These are phyloP conservation scores for Taphrina pruni DNA, from an alignment of 1,139 yeast species.

Conservation along the genomic window DNA sequence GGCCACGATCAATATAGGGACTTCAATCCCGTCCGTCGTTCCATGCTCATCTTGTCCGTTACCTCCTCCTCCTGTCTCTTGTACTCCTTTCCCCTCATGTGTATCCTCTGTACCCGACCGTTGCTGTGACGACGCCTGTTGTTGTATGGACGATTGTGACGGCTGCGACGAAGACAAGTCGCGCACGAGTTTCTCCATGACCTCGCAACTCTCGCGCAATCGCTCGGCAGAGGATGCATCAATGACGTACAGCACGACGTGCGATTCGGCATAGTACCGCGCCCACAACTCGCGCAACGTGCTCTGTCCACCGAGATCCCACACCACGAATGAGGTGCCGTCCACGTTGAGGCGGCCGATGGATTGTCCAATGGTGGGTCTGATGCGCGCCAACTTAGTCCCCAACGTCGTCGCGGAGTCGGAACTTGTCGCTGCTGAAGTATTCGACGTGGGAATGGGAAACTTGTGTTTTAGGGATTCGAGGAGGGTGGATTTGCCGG, in stretches of 20 bases:
- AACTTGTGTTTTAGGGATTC: constrained; percentile 42
- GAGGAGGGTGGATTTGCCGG: constrained; percentile 73
- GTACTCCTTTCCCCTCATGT: background rate
- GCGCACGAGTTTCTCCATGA: constrained; percentile 60
- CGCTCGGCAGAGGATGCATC: constrained; percentile 87
- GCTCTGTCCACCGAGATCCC: constrained; percentile 97
- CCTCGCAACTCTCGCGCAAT: constrained; percentile 70
- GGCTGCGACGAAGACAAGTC: constrained; percentile 49
- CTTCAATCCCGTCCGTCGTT: constrained; percentile 47
- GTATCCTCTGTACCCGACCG: background rate
- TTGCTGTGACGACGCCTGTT: too few species aligned
- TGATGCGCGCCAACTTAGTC: constrained; percentile 4
- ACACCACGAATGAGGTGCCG: constrained; percentile 62
- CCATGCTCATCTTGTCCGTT: too few species aligned
- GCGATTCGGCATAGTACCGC: constrained; percentile 81
- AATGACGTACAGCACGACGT: constrained; percentile 88
- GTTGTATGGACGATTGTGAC: background rate
- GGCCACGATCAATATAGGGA: constrained; percentile 91
- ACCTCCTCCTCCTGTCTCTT: background rate
- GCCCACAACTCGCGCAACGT: constrained; percentile 84
- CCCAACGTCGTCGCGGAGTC: background rate
- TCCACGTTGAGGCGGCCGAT: constrained; percentile 32
- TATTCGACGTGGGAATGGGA: background rate
- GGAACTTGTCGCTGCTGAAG: background rate
- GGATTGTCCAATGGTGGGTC: constrained; percentile 76